These are phyloP conservation scores for Arachnomyces sp. DNA, from an alignment of 2,329 filamentous ascomycete species.

Conservation along the genomic window DNA sequence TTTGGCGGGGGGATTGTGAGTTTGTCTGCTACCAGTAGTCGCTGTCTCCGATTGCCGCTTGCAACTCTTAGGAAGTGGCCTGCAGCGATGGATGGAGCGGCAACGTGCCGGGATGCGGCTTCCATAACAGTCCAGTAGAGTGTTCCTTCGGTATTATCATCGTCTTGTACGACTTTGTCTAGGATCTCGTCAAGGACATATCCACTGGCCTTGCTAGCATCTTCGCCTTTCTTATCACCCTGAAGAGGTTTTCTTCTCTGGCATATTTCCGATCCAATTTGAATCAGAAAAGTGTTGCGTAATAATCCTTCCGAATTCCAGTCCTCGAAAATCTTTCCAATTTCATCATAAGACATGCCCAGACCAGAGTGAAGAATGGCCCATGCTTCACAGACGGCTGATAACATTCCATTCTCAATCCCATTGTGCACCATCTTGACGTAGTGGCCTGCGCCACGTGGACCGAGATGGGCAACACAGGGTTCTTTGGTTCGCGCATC, in stretches of 20 bases:
- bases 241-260: constrained; percentile 40
- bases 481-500: constrained; percentile 49
- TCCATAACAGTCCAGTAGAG: constrained; percentile 60
- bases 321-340: constrained; percentile 50
- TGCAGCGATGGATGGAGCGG: constrained; percentile 56
- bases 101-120: constrained; percentile 54
- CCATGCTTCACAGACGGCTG: constrained; percentile 58
- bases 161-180: constrained; percentile 66
- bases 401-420: constrained; percentile 67
- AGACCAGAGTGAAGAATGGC: constrained; percentile 53
- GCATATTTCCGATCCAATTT: constrained; percentile 57
- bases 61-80: constrained; percentile 58
- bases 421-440: constrained; percentile 73
- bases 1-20: constrained; percentile 35
- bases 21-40: constrained; percentile 46
- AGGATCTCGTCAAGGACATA: constrained; percentile 55
- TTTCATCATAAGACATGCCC: constrained; percentile 52
- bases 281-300: constrained; percentile 54
- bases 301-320: constrained; percentile 57
- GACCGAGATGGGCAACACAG: constrained; percentile 55
- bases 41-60: constrained; percentile 53
- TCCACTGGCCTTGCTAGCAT: constrained; percentile 26
- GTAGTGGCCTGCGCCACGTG: constrained; percentile 60
- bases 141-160: constrained; percentile 59
- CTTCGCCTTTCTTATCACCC: constrained; percentile 28